phyloP scores from a whole-genome alignment of 257 asterid species.

The Verbascum thapsus region DNA sequence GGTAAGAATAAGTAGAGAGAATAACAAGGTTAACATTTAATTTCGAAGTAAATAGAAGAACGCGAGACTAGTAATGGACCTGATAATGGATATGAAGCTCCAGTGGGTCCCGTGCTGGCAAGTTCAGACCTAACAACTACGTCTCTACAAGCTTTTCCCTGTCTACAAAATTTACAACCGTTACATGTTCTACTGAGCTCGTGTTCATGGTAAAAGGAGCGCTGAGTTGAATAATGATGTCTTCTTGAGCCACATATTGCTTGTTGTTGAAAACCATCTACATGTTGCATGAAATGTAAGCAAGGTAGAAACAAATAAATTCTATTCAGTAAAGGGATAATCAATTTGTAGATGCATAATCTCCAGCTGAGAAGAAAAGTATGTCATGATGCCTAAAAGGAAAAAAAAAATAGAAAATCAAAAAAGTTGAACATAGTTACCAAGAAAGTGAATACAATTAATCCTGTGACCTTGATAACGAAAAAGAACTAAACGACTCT shows the following conservation, averaged over 20 bases:
- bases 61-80: constrained; percentile 44
- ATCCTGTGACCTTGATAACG: background rate
- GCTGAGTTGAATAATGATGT: constrained; percentile 33
- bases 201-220: constrained; percentile 37
- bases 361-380: background rate
- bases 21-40: background rate
- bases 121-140: constrained; percentile 69
- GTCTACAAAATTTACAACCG: constrained; percentile 30
- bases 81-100: constrained; percentile 59
- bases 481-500: background rate
- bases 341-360: background rate
- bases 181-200: constrained; percentile 32
- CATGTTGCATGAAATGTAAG: constrained; percentile 19
- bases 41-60: constrained; percentile 7
- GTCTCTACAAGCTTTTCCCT: constrained; percentile 44
- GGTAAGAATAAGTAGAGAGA: constrained; percentile 22
- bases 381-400: background rate
- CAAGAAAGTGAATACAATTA: background rate
- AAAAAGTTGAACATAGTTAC: background rate
- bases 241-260: constrained; percentile 31
- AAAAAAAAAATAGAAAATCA: background rate
- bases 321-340: background rate
- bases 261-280: constrained; percentile 43
- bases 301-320: background rate
- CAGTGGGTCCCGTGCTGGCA: constrained; percentile 66